A percentile compares a stretch with the other conserved stretches of the same genome.
Evolutionary conservation across 1,284 basidiomycete genomes (phyloP).

Genomic region (Melampsora larici-populina): DNA sequence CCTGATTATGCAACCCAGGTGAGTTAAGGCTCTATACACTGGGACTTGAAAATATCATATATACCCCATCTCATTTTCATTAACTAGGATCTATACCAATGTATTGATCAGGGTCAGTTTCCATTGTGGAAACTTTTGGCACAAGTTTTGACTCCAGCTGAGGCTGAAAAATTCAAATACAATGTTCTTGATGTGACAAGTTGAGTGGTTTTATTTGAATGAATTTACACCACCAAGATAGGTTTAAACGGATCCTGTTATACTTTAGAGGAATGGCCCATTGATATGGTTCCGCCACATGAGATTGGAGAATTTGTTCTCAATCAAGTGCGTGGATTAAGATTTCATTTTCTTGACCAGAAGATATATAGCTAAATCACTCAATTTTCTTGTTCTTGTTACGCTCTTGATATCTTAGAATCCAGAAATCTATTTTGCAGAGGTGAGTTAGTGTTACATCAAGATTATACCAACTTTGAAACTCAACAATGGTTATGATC

Average conservation of each 20-base stretch:
- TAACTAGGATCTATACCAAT: constrained; percentile 66
- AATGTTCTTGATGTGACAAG: constrained; percentile 1
- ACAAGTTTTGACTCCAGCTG: constrained; percentile 79
- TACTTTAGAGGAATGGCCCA: constrained; percentile 55
- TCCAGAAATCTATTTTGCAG: constrained; percentile 27
- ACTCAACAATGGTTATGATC: too few species aligned
- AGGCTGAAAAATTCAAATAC: constrained; percentile 64
- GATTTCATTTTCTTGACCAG: too few species aligned
- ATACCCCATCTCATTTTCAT: background rate
- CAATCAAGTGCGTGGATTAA: constrained; percentile 1
- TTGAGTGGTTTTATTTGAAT: background rate
- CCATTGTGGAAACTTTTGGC: constrained; percentile 76
- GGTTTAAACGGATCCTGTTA: too few species aligned
- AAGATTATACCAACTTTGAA: too few species aligned
- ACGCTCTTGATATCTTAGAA: background rate
- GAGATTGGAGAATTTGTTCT: constrained; percentile 12
- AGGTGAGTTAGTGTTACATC: background rate
- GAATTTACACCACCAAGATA: too few species aligned
- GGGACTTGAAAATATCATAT: too few species aligned
- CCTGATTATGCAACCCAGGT: constrained; percentile 66
- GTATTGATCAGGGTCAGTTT: constrained; percentile 71
- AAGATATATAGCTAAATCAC: too few species aligned
- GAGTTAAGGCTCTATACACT: too few species aligned
- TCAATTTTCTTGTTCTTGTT: too few species aligned
- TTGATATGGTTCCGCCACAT: constrained; percentile 23